Evolutionary conservation across 2,329 filamentous ascomycete genomes (phyloP).

Genomic region (Colletotrichum shisoi): DNA sequence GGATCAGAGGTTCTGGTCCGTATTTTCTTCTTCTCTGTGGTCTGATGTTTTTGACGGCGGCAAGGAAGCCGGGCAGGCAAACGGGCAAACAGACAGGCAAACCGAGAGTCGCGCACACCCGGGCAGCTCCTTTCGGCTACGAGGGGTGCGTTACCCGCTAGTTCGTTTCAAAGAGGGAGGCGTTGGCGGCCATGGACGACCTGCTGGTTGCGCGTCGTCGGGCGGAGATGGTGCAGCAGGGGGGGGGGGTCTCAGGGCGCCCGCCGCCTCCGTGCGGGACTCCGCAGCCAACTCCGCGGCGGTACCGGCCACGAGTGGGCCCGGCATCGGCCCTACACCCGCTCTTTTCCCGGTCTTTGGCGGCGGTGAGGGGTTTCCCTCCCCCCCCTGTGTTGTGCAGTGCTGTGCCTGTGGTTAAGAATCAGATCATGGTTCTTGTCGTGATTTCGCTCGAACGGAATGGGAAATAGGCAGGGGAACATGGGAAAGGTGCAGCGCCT

Average conservation of each 20-base stretch:
- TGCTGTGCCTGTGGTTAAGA: not conserved
- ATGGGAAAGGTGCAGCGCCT: not conserved
- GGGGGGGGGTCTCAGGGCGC: not conserved
- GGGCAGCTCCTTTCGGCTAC: not conserved
- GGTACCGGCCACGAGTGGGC: slow-evolving; percentile 16
- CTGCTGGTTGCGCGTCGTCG: not conserved
- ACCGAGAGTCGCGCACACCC: not conserved
- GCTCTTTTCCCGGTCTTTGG: slow-evolving; percentile 2
- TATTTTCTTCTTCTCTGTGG: not conserved
- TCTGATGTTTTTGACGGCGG: slow-evolving; percentile 20
- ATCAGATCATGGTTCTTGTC: not conserved
- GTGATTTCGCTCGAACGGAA: not conserved
- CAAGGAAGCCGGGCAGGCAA: not conserved
- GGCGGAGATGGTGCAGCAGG: slow-evolving; percentile 5
- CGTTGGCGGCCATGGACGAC: not conserved
- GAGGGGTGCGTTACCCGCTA: not conserved
- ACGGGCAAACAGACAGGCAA: not conserved
- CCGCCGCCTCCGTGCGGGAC: slow-evolving; percentile 14
- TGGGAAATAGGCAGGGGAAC: not conserved
- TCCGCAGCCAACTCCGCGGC: slow-evolving; percentile 20
- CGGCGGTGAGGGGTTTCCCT: not conserved
- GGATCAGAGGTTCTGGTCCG: not conserved
- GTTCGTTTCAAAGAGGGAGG: not conserved
- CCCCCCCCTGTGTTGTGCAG: not conserved
- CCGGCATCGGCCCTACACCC: not conserved